Percentiles rank a stretch among this genome's conserved stretches.
Conservation (phyloP, 2,329 filamentous ascomycete species). For the Teratosphaeria destructans region DNA sequence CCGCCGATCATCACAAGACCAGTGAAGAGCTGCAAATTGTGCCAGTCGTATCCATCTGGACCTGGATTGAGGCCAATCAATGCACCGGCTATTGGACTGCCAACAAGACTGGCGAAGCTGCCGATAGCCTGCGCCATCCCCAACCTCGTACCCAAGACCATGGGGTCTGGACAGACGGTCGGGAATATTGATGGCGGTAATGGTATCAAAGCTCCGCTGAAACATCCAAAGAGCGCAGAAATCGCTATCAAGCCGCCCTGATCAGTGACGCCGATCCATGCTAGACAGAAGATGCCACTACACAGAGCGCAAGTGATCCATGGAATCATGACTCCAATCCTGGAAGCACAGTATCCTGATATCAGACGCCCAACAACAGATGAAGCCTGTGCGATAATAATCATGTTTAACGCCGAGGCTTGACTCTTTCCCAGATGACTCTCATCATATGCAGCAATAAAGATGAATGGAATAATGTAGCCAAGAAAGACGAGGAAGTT, state of each 20-base stretch:
- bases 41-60: conserved; percentile 12
- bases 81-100: conserved; percentile 37
- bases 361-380: conserved; percentile 45
- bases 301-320: conserved; percentile 40
- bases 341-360: conserved; percentile 39
- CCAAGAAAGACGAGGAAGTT: conserved; percentile 26
- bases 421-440: conserved; percentile 32
- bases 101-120: conserved; percentile 33
- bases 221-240: conserved; percentile 35
- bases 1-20: conserved; percentile 21
- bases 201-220: conserved; percentile 35
- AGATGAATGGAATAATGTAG: conserved; percentile 32
- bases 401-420: conserved; percentile 40
- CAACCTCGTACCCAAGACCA: conserved; percentile 35
- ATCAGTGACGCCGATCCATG: conserved; percentile 44
- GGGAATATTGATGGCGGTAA: conserved; percentile 35
- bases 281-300: conserved; percentile 40
- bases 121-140: conserved; percentile 39
- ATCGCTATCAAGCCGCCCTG: conserved; percentile 31
- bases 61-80: conserved; percentile 15
- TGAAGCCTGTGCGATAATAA: conserved; percentile 48
- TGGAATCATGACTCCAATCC: conserved; percentile 43
- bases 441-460: conserved; percentile 30
- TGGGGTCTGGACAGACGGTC: conserved; percentile 36
- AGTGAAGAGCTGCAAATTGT: conserved; percentile 21